Evolutionary conservation across 2,329 filamentous ascomycete genomes (phyloP).

Genomic region (Alternaria gaisen): DNA sequence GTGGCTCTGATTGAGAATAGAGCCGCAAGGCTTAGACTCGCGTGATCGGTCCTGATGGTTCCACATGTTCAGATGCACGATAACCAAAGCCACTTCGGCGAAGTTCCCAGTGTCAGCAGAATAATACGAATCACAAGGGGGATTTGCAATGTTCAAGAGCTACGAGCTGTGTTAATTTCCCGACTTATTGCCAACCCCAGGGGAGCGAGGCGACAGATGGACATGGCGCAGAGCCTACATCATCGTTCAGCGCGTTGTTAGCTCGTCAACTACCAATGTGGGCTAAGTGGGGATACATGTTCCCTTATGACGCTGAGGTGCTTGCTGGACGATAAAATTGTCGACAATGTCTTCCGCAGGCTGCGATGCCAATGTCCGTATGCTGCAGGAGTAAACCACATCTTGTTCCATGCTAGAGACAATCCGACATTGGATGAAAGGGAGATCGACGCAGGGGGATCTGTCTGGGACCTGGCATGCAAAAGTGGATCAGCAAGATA

Average conservation of each 20-base stretch:
- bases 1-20: not conserved
- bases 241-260: not conserved
- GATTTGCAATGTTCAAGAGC: not conserved
- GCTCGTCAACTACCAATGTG: not conserved
- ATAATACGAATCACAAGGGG: not conserved
- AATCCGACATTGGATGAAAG: conserved; percentile 1
- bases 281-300: not conserved
- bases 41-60: conserved; percentile 1
- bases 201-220: not conserved
- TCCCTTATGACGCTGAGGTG: not conserved
- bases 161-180: not conserved
- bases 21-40: not conserved
- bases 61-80: not conserved
- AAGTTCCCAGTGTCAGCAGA: not conserved
- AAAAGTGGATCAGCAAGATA: not conserved
- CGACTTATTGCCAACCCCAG: not conserved
- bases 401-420: not conserved
- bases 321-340: not conserved
- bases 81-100: not conserved
- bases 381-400: not conserved
- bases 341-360: not conserved
- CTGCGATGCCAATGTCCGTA: not conserved
- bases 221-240: not conserved
- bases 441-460: conserved; percentile 6
- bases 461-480: conserved; percentile 2